Conservation (phyloP, 2,329 filamentous ascomycete genomes). For the Penicillium sp. region DNA sequence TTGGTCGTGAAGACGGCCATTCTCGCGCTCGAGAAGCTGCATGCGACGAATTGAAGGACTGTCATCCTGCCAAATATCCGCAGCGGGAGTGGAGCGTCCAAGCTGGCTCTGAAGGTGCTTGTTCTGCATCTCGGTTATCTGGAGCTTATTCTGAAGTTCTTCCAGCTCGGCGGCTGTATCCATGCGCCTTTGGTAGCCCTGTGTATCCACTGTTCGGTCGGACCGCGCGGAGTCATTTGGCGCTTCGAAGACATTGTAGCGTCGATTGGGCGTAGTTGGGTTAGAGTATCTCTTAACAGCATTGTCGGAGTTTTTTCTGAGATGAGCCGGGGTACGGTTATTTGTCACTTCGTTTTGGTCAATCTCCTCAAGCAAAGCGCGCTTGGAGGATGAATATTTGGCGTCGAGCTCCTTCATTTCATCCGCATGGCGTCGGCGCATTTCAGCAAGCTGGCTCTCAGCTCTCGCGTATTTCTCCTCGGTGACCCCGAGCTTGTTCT, state of each 20-base stretch:
- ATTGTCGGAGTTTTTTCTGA: slow-evolving; percentile 59
- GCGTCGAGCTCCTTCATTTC: slow-evolving; percentile 64
- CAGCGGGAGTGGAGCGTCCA: slow-evolving; percentile 62
- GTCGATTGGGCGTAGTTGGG: slow-evolving; percentile 72
- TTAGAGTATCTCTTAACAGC: slow-evolving; percentile 64
- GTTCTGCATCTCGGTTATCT: slow-evolving; percentile 93
- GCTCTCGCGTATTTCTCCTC: slow-evolving; percentile 77
- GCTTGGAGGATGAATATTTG: slow-evolving; percentile 61
- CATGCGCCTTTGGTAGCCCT: slow-evolving; percentile 82
- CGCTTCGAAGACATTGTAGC: slow-evolving; percentile 63
- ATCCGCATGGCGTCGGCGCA: slow-evolving; percentile 71
- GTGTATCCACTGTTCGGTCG: slow-evolving; percentile 78
- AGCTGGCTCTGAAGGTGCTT: slow-evolving; percentile 86
- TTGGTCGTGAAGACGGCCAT: slow-evolving; percentile 87
- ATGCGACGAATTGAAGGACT: slow-evolving; percentile 77
- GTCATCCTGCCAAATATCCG: slow-evolving; percentile 65
- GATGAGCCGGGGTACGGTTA: slow-evolving; percentile 70
- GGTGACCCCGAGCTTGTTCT: slow-evolving; percentile 81
- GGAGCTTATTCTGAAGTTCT: slow-evolving; percentile 88
- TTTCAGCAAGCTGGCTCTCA: slow-evolving; percentile 75
- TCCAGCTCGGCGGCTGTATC: slow-evolving; percentile 88
- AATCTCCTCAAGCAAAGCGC: slow-evolving; percentile 81
- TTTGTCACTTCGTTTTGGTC: slow-evolving; percentile 73
- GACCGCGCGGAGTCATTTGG: slow-evolving; percentile 74
- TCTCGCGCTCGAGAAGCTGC: slow-evolving; percentile 88